Evolutionary conservation across 1,284 basidiomycete species (phyloP).

Genomic region (Earliella scabrosa): DNA sequence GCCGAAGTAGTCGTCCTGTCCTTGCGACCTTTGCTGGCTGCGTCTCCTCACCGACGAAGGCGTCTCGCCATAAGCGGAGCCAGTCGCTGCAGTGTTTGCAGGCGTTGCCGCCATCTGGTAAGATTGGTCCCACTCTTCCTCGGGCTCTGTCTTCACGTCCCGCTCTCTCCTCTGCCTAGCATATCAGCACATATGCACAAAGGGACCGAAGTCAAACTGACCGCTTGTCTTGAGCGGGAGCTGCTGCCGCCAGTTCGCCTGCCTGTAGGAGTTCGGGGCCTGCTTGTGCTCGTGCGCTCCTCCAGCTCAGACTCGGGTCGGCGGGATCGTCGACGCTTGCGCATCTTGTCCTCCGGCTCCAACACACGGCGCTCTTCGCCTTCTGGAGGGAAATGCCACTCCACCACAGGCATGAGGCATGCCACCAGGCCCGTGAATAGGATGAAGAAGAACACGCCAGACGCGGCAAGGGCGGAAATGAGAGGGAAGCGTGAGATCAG

Average conservation of each 20-base stretch:
- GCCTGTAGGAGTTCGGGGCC: conserved; percentile 10
- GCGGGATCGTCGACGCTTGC: conserved; percentile 17
- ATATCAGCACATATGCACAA: neutral
- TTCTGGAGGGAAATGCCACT: conserved; percentile 31
- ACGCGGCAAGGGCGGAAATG: conserved; percentile 48
- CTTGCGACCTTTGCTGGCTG: conserved; percentile 1
- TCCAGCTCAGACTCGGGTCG: conserved; percentile 1
- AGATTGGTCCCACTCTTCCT: conserved; percentile 10
- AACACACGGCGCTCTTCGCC: conserved; percentile 5
- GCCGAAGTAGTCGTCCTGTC: conserved; percentile 11
- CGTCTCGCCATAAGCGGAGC: conserved; percentile 1
- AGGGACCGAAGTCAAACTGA: conserved; percentile 3
- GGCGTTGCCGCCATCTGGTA: neutral
- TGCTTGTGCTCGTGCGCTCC: conserved; percentile 2
- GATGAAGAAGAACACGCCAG: conserved; percentile 55
- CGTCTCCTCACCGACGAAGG: conserved; percentile 9
- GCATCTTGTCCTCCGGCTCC: conserved; percentile 14
- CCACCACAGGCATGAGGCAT: conserved; percentile 43
- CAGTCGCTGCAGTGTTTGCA: neutral
- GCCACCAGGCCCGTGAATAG: conserved; percentile 52
- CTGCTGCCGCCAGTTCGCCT: conserved; percentile 14
- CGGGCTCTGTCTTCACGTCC: conserved; percentile 22
- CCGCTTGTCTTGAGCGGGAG: conserved; percentile 15
- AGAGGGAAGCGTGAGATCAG: conserved; percentile 73
- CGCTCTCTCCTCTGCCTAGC: neutral